Evolutionary conservation across 176 grass and related monocot species (phyloP), one percentile per base, ranked within the genome.

Genomic region (Tillandsia leiboldiana): DNA sequence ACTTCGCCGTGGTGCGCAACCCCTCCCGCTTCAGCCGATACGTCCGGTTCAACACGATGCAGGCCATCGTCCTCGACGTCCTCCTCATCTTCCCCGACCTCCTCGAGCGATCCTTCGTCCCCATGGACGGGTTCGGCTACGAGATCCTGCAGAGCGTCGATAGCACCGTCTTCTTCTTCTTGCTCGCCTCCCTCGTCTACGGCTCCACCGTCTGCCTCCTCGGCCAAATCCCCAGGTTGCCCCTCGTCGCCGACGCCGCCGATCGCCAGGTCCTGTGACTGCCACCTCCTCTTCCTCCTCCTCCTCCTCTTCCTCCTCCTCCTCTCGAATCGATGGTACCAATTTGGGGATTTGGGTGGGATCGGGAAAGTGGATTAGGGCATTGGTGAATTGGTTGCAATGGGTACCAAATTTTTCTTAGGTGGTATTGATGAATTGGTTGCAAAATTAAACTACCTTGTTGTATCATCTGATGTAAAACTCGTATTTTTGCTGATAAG

Each of bases 31-130:
- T 93, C 84, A 81, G 86, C 84, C 87, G 94, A 51, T 99, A 87
- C 68, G 94, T 99, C 50, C 84, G 89, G 53, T 99, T 99, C 84
- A 99, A 99, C 65, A 88, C 89, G 57, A 93, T 99, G 94, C 94
- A 99, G 80, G 94, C 89, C 62, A 88, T 99, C 68, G 86, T 74
- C 49, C 86, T 93, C 56, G 89, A 99, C 51, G 76, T 99, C 8
- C 79, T 93, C 48, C 84, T 99, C 79, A 86, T 99, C 66, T 87
- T 99, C 69, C 94, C 94, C 11, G 89, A 99, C 64, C 82, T 99
- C 77, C 79, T 99, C 51, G 84, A 80, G 24, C 76, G 80, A 51
- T 85, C 86, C 1, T 85, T 93, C 29, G 71, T 63, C 66, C 89
- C 84, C 0, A 65, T 73, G 8, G 52, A 20, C 2, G 89, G 85